A percentile compares a stretch with the other conserved stretches of the same genome.
Evolutionary conservation across 2,329 filamentous ascomycete genomes (phyloP).

Genomic region (Aspergillus uvarum): DNA sequence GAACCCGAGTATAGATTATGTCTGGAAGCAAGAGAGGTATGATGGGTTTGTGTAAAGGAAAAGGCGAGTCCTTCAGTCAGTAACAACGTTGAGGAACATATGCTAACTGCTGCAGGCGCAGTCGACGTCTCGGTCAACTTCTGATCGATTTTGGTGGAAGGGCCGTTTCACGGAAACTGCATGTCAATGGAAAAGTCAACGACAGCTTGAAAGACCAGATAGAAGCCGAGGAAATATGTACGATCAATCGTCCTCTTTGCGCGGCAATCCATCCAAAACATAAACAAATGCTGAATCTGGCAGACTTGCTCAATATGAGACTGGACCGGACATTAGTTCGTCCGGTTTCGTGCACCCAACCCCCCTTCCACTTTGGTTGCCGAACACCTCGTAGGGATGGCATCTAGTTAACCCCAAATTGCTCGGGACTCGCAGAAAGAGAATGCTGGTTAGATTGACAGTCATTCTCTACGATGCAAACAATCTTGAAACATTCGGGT

Average conservation of each 20-base stretch:
- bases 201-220: background rate
- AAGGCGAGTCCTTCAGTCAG: background rate
- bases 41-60: background rate
- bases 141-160: background rate
- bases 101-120: background rate
- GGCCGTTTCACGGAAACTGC: background rate
- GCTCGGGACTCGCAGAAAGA: background rate
- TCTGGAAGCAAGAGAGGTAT: background rate
- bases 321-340: constrained; percentile 5
- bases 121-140: background rate
- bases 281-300: background rate
- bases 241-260: background rate
- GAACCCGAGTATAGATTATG: background rate
- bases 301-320: background rate
- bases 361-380: background rate
- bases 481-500: no score
- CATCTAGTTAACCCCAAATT: no score
- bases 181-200: background rate
- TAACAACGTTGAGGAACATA: background rate
- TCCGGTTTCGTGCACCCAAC: background rate
- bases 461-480: no score
- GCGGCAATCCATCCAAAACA: background rate
- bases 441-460: background rate
- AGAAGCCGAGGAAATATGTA: background rate
- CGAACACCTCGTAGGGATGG: background rate